A percentile compares a stretch with the other conserved stretches of the same genome.
These are phyloP conservation scores for Fraxinus anomala DNA, from an alignment of 257 asterid species.

Conservation along the genomic window DNA sequence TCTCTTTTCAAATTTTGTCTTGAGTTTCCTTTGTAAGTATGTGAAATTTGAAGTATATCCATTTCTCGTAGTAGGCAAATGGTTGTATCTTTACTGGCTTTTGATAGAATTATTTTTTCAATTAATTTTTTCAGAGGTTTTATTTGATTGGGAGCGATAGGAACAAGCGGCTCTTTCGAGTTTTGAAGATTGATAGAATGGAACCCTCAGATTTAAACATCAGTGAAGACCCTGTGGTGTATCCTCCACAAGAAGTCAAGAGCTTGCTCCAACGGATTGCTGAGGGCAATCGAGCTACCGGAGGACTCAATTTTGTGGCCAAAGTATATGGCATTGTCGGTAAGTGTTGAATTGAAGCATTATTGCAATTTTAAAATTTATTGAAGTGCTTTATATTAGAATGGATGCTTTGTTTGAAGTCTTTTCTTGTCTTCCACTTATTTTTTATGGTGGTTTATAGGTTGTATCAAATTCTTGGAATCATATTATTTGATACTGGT, in stretches of 20 bases:
- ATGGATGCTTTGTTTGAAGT: constrained; percentile 1
- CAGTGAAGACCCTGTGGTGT: constrained; percentile 96
- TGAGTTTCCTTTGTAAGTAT: constrained; percentile 16
- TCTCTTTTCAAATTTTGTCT: constrained; percentile 11
- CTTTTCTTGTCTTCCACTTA: constrained; percentile 15
- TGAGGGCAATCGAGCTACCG: constrained; percentile 98
- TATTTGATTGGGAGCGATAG: constrained; percentile 97
- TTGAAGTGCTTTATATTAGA: constrained; percentile 9
- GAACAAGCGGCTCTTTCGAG: constrained; percentile 77
- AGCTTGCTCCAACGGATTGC: constrained; percentile 87
- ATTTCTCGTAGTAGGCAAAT: background rate
- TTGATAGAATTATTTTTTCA: constrained; percentile 2
- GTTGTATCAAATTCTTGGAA: constrained; percentile 91
- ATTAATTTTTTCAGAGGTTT: constrained; percentile 61
- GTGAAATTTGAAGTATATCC: constrained; percentile 15
- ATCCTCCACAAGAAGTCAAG: constrained; percentile 89
- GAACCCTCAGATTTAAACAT: constrained; percentile 91
- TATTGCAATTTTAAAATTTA: constrained; percentile 24
- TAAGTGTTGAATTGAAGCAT: constrained; percentile 39
- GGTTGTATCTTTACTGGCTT: background rate
- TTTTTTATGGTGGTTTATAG: constrained; percentile 40
- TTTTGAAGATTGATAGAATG: constrained; percentile 92
- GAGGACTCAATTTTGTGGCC: constrained; percentile 85
- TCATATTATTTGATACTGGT: constrained; percentile 91
- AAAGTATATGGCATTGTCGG: constrained; percentile 99